Conservation (phyloP, 2,329 filamentous ascomycete genomes). For the Fusarium sp. region DNA sequence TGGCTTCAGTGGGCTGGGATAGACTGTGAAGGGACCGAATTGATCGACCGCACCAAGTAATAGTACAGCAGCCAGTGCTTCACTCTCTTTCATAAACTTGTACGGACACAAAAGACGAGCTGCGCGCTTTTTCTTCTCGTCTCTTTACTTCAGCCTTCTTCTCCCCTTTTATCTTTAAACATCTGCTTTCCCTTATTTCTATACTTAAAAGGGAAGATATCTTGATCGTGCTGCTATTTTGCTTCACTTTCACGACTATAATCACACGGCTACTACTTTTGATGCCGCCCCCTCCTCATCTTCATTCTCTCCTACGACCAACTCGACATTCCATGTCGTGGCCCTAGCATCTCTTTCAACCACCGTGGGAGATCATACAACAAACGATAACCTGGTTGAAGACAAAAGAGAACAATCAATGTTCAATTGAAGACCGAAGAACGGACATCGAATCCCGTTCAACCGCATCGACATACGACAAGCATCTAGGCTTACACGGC, state of each 20-base stretch:
- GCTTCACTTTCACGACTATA: constrained; percentile 21
- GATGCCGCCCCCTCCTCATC: constrained; percentile 36
- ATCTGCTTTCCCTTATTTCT: constrained; percentile 4
- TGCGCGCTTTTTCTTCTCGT: constrained; percentile 43
- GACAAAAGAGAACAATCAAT: constrained; percentile 1
- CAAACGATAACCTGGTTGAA: not conserved
- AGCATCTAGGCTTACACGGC: constrained; percentile 27
- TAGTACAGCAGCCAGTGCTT: constrained; percentile 37
- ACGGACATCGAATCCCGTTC: constrained; percentile 21
- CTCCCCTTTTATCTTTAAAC: constrained; percentile 8
- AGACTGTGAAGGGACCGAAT: constrained; percentile 36
- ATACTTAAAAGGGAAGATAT: not conserved
- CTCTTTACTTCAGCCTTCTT: constrained; percentile 4
- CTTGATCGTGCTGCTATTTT: constrained; percentile 13
- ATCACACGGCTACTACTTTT: constrained; percentile 24
- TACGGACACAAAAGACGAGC: constrained; percentile 42
- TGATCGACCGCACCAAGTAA: constrained; percentile 25
- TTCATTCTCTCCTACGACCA: constrained; percentile 29
- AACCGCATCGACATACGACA: constrained; percentile 23
- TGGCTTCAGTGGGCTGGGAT: constrained; percentile 31
- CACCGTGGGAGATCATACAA: constrained; percentile 6
- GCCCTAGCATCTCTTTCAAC: constrained; percentile 12
- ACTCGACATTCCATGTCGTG: constrained; percentile 25
- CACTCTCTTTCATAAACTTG: constrained; percentile 40
- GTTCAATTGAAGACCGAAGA: constrained; percentile 10